phyloP scores from a whole-genome alignment of 2,329 filamentous ascomycete genomes.

The Nemania bipapillata region DNA sequence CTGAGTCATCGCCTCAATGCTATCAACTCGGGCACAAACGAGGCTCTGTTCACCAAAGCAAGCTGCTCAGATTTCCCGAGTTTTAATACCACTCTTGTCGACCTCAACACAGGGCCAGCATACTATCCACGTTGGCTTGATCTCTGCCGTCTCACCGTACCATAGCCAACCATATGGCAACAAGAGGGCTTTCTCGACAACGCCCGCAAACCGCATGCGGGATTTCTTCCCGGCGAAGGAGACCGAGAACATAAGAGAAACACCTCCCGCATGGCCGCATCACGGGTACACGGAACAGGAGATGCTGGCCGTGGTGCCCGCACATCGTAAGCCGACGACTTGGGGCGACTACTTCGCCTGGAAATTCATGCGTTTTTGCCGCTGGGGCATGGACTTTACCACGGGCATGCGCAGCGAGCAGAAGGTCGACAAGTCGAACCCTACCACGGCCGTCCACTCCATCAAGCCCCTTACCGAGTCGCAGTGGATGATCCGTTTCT shows the following conservation, averaged over 20 bases:
- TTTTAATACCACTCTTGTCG: constrained; percentile 43
- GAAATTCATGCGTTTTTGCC: constrained; percentile 76
- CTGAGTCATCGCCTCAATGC: constrained; percentile 43
- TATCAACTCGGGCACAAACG: constrained; percentile 48
- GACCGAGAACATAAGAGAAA: constrained; percentile 70
- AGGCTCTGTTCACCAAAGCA: constrained; percentile 51
- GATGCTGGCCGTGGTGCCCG: constrained; percentile 78
- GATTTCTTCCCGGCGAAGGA: constrained; percentile 72
- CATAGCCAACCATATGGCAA: constrained; percentile 41
- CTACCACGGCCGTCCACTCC: constrained; percentile 65
- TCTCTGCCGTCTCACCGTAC: constrained; percentile 39
- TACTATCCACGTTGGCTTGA: constrained; percentile 48
- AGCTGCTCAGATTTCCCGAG: constrained; percentile 47
- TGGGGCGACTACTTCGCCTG: constrained; percentile 83
- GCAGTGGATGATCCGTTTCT: constrained; percentile 89
- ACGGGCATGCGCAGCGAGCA: constrained; percentile 81
- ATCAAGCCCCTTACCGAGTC: constrained; percentile 77
- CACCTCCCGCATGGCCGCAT: constrained; percentile 75
- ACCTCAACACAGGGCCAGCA: constrained; percentile 40
- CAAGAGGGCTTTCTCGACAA: constrained; percentile 62
- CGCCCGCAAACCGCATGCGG: constrained; percentile 58
- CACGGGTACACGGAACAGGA: constrained; percentile 80
- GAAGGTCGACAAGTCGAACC: constrained; percentile 68
- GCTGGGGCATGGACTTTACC: constrained; percentile 82
- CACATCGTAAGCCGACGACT: constrained; percentile 78